Conservation (phyloP, 257 asterid genomes). For the Asclepias syriaca region DNA sequence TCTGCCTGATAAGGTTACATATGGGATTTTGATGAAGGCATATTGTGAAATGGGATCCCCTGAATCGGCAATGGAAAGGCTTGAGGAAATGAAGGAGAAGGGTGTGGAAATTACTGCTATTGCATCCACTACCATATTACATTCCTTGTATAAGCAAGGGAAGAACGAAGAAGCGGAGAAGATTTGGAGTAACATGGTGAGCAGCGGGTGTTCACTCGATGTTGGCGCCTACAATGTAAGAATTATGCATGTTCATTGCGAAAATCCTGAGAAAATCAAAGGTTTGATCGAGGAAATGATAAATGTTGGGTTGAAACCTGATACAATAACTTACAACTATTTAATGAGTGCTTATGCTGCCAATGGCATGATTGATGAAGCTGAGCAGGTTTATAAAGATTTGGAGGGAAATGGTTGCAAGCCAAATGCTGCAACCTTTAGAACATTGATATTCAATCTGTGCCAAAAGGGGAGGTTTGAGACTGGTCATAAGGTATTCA, state of each 20-base stretch:
- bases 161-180: constrained; percentile 49
- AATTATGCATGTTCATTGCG: constrained; percentile 36
- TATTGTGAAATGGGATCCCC: constrained; percentile 60
- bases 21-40: constrained; percentile 60
- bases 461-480: constrained; percentile 51
- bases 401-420: constrained; percentile 42
- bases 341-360: constrained; percentile 60
- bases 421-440: constrained; percentile 64
- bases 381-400: constrained; percentile 52
- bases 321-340: constrained; percentile 53
- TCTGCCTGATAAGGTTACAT: constrained; percentile 55
- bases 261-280: constrained; percentile 47
- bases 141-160: constrained; percentile 50
- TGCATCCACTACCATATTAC: constrained; percentile 47
- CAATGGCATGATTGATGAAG: constrained; percentile 66
- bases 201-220: constrained; percentile 38
- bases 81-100: constrained; percentile 56
- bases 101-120: constrained; percentile 39
- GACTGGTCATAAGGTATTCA: constrained; percentile 54
- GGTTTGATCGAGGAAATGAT: constrained; percentile 65
- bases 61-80: constrained; percentile 44
- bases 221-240: constrained; percentile 73
- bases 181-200: constrained; percentile 64
- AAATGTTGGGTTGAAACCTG: constrained; percentile 48
- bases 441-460: constrained; percentile 54